These are phyloP conservation scores for Emmonsia crescens DNA, from an alignment of 2,329 filamentous ascomycete genomes.

Conservation along the genomic window DNA sequence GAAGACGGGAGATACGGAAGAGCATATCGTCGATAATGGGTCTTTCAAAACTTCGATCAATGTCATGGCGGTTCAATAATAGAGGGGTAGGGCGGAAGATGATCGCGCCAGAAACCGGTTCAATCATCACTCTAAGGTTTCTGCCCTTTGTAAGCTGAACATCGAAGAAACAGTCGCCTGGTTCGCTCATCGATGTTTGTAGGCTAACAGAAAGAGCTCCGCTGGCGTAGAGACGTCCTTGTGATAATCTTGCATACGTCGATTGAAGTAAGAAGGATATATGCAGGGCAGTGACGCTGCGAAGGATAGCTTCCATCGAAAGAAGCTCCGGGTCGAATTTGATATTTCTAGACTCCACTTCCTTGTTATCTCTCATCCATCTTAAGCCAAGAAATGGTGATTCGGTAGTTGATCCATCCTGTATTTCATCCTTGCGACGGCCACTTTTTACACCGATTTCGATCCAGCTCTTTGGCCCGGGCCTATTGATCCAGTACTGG, in stretches of 20 bases:
- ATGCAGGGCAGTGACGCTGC: constrained; percentile 64
- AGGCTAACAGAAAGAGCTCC: constrained; percentile 50
- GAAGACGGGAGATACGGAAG: constrained; percentile 27
- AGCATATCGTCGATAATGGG: constrained; percentile 33
- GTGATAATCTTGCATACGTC: constrained; percentile 51
- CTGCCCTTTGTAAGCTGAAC: constrained; percentile 59
- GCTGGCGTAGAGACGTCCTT: constrained; percentile 51
- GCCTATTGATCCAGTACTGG: constrained; percentile 75
- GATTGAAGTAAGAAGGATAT: constrained; percentile 58
- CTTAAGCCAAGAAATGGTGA: constrained; percentile 39
- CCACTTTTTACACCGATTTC: constrained; percentile 59
- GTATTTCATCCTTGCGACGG: constrained; percentile 5
- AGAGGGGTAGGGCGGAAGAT: constrained; percentile 56
- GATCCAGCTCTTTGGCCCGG: constrained; percentile 75
- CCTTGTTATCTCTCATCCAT: constrained; percentile 69
- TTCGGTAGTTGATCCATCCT: constrained; percentile 9
- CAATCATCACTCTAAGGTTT: constrained; percentile 54
- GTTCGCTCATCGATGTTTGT: constrained; percentile 48
- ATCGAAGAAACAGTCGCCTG: constrained; percentile 55
- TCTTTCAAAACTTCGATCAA: constrained; percentile 49
- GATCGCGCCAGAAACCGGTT: constrained; percentile 68
- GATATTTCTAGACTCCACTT: constrained; percentile 59
- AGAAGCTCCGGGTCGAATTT: constrained; percentile 55
- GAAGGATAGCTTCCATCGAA: constrained; percentile 64
- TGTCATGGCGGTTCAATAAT: constrained; percentile 49